Conservation (phyloP, 345 rosid species). For the Gossypium thurberi region DNA sequence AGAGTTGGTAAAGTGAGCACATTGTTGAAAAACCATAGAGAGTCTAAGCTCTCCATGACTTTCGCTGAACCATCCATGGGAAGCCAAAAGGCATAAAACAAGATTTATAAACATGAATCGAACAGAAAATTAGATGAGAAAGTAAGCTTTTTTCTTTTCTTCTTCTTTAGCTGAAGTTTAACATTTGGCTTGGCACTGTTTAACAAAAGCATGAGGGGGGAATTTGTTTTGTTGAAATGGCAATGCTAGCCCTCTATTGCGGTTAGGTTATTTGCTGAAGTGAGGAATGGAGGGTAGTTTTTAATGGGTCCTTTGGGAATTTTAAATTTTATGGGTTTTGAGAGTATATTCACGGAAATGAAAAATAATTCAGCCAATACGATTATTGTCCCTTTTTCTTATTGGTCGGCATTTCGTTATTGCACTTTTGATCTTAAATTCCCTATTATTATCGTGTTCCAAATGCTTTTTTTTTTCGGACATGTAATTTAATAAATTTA, state of each 20-base stretch:
- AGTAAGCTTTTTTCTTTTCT: background rate
- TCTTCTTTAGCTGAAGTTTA: background rate
- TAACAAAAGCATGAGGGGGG: background rate
- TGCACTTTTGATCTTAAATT: background rate
- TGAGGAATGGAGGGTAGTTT: background rate
- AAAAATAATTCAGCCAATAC: background rate
- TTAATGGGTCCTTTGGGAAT: too few species aligned
- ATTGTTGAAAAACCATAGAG: conserved; percentile 49
- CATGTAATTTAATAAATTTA: too few species aligned
- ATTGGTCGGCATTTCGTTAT: background rate
- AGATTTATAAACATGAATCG: background rate
- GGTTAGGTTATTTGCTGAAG: background rate
- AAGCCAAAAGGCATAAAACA: background rate
- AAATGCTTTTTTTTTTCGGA: background rate
- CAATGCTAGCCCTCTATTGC: background rate
- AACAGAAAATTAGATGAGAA: background rate
- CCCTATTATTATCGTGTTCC: background rate
- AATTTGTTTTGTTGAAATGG: background rate
- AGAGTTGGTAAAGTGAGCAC: conserved; percentile 17
- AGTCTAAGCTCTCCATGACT: conserved; percentile 33
- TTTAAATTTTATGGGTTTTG: background rate
- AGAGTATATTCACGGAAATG: background rate
- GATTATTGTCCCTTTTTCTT: background rate
- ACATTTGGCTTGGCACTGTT: background rate
- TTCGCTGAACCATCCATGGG: conserved; percentile 27